These are phyloP conservation scores for Sequoia sempervirens DNA, from an alignment of 75 land plant genomes.

Conservation along the genomic window DNA sequence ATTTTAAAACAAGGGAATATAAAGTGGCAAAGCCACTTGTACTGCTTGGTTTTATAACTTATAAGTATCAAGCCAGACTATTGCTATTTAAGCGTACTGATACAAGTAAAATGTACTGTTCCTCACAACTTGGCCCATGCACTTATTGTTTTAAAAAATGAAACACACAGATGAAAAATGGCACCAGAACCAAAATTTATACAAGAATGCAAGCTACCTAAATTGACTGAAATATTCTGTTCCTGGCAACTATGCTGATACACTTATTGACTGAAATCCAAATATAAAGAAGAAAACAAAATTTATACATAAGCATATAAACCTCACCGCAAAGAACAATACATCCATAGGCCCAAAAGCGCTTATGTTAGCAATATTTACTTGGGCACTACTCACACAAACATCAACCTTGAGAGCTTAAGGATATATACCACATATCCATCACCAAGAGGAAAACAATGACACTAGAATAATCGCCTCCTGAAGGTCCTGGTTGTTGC, in stretches of 20 bases:
- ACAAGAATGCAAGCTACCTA: background rate
- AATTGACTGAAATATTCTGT: background rate
- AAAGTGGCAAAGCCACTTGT: background rate
- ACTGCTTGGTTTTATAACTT: background rate
- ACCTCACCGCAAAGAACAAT: background rate
- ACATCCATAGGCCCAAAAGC: background rate
- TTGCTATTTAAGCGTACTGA: background rate
- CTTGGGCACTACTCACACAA: background rate
- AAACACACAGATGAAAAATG: background rate
- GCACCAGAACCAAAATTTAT: background rate
- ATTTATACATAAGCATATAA: background rate
- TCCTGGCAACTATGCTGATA: background rate
- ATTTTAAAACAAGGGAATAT: background rate
- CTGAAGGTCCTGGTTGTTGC: slow-evolving; percentile 45
- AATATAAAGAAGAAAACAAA: slow-evolving; percentile 5
- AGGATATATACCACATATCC: background rate
- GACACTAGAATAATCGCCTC: slow-evolving; percentile 26
- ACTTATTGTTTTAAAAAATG: slow-evolving; percentile 2
- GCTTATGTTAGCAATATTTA: background rate
- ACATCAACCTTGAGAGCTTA: background rate
- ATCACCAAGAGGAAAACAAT: slow-evolving; percentile 4
- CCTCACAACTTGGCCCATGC: background rate
- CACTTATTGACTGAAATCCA: background rate
- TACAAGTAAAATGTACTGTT: background rate
- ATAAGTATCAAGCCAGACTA: background rate